These are phyloP conservation scores for Cyberlindnera euphorbiae DNA, from an alignment of 805 yeast species.

Conservation along the genomic window DNA sequence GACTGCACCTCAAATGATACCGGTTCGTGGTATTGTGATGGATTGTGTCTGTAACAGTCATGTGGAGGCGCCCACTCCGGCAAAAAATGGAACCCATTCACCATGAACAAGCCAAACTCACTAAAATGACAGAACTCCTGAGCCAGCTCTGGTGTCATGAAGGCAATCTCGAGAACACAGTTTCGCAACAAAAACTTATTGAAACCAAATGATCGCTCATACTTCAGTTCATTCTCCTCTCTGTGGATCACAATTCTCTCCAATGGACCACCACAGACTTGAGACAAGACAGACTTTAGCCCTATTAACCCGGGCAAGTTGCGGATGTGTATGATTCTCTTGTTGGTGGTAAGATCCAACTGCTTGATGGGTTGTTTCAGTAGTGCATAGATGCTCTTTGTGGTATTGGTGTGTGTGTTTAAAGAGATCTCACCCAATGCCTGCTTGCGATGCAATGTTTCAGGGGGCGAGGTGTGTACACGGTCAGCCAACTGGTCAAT, in stretches of 20 bases:
- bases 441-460: background rate
- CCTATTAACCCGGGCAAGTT: conserved; percentile 41
- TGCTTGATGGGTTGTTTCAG: too few relatives aligned
- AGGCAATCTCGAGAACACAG: conserved; percentile 41
- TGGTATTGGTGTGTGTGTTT: background rate
- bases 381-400: background rate
- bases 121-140: conserved; percentile 46
- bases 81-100: conserved; percentile 50
- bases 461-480: too few relatives aligned
- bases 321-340: conserved; percentile 33
- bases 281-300: conserved; percentile 45
- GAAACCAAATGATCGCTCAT: background rate
- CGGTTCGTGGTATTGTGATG: conserved; percentile 2
- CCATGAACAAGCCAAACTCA: conserved; percentile 46
- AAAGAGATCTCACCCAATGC: background rate
- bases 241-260: conserved; percentile 41
- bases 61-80: conserved; percentile 40
- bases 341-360: background rate
- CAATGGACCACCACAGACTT: conserved; percentile 65
- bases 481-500: too few relatives aligned
- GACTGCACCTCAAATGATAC: conserved; percentile 29
- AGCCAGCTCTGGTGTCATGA: conserved; percentile 51
- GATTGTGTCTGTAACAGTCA: background rate
- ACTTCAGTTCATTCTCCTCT: conserved; percentile 1
- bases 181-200: conserved; percentile 20